Evolutionary conservation across 257 asterid genomes (phyloP), one percentile per base, ranked within the genome.

Genomic region (Solanum virginianum): DNA sequence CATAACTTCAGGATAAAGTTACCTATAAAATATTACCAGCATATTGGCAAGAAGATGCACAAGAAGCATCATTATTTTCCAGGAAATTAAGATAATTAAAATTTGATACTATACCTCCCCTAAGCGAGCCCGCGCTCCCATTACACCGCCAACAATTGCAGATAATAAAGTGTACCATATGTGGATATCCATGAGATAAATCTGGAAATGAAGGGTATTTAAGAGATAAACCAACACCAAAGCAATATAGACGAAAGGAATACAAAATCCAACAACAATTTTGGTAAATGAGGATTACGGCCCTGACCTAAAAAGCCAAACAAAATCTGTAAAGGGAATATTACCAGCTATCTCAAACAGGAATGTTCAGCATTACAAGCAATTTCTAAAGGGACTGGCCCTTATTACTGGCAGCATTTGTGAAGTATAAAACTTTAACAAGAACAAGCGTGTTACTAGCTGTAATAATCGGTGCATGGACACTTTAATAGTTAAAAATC

Each of bases 131-230:
- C 97, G 92, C 11, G 99, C 98, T 85, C 99, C 99, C 97, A 93
- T 96, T 84, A 96, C 97, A 80, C 97, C 99, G 54, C 99, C 99
- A 93, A 95, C 91, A 70, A 95, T 90, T 80, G 99, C 99, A 91
- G 99, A 95, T 70, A 96, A 85, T 54, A 96, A 83, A 77, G 97
- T 96, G 85, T 96, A 95, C 97, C 97, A 96, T 41, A 96, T 96
- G 90, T 96, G 98, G 86, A 95, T 93, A 90, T 96, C 99, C 99
- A 96, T 96, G 80, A 95, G 62, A 90, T 96, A 96, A 45, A 96
- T 95, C 99, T 96, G 94, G 47, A 86, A 83, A 85, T 79, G 49
- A 53, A 79, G 45, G 47, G 83, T 79, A 29, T 53, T 79, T 15
- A 79, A 1, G 82, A 53, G 82, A 53, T 4, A 24, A 79, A 77